Base-by-base conservation (phyloP, 768 basidiomycete species). In the Suillus plorans region DNA sequence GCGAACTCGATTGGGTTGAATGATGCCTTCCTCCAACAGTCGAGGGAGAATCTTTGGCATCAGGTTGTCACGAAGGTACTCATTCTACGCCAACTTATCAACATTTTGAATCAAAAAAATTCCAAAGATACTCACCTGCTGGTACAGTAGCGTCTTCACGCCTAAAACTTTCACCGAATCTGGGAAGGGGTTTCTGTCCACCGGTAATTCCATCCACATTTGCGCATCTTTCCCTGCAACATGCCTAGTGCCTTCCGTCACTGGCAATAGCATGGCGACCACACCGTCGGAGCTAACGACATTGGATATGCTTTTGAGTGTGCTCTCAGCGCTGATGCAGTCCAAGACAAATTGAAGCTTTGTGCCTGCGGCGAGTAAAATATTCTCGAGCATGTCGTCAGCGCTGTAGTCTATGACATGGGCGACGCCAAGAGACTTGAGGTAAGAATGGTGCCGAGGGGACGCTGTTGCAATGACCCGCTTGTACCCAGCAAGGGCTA, bases 41-140 rank as follows among this genome's bases (percentile, higher is more conserved):
- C 73, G 62, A 1, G 83, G 81, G 14, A 86, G 76, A 41, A 84
- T 81, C 25, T 78, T 78, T 2, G 81, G 78, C 79, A 84, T 79
- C 63, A 84, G 62, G 20, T 80, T 82, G 2, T 81, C 74, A 60
- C 72, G 80, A 71, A 84, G 65, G 44, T 70, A 75, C 62, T 77
- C 70, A 64, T 84, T 78, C 83, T 84, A 62, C 6, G 37, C 13
- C 20, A 34, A 42, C 39, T 62, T 12, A 52, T 61, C 5, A 44
- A 50, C 16, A 50, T 13, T 16, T 39, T 70, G 12, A 60, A 60
- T 64, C 34, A 49, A 14, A 22, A 14, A 9, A 13, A 25, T 2
- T 31, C 22, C 18, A 9, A 58, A 3, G 8, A 55, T 36, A 39
- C 80, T 62, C 50, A 80, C 84, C 68, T 80, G 52, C 31, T 80